Evolutionary conservation across 345 rosid species (phyloP).

Genomic region (Populus davidiana): DNA sequence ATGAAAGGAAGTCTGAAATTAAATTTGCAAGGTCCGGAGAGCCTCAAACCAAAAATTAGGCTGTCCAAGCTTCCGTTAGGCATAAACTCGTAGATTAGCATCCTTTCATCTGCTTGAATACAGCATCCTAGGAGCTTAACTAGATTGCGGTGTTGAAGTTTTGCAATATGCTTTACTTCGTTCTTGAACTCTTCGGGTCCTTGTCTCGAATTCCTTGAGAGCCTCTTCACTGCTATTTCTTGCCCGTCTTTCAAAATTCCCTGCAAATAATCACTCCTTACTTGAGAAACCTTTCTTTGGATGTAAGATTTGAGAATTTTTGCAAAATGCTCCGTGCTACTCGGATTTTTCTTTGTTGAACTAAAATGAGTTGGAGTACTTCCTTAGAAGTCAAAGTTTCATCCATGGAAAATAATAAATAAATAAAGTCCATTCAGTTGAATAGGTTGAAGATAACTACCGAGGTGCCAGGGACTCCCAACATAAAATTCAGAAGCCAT

Average conservation of each 20-base stretch:
- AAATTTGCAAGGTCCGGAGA: not conserved
- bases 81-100: conserved; percentile 9
- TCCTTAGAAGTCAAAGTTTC: too few species aligned
- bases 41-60: not conserved
- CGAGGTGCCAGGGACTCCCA: too few species aligned
- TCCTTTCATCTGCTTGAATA: conserved; percentile 1
- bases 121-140: conserved; percentile 4
- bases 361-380: too few species aligned
- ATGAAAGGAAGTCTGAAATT: too few species aligned
- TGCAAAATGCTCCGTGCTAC: not conserved
- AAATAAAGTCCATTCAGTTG: too few species aligned
- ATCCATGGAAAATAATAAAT: too few species aligned
- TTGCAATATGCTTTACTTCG: not conserved
- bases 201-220: not conserved
- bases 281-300: too few species aligned
- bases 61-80: not conserved
- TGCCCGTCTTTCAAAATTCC: not conserved
- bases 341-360: too few species aligned
- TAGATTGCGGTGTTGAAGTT: conserved; percentile 3
- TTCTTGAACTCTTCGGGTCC: not conserved
- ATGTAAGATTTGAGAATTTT: not conserved
- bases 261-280: not conserved
- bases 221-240: conserved; percentile 3
- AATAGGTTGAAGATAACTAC: too few species aligned
- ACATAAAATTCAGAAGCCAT: too few species aligned